Evolutionary conservation across 2,329 filamentous ascomycete genomes (phyloP).

Genomic region (Hymenoscyphus linearis): DNA sequence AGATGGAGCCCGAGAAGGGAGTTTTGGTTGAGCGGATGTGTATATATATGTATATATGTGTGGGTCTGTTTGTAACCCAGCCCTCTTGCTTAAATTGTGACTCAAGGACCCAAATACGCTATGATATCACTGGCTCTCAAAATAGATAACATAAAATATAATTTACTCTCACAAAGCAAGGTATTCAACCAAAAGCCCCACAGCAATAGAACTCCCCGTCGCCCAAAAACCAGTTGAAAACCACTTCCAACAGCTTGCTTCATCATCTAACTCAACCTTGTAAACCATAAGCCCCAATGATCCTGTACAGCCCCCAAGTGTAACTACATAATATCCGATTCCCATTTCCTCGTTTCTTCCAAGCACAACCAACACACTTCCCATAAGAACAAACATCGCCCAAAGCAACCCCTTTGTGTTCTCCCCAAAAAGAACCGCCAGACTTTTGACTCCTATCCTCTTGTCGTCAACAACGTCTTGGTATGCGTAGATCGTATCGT

Average conservation of each 20-base stretch:
- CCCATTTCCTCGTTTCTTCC: too few species aligned
- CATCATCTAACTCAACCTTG: background rate
- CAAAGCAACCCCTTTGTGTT: too few species aligned
- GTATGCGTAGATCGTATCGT: slow-evolving; percentile 3
- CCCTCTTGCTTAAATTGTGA: background rate
- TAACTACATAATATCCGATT: too few species aligned
- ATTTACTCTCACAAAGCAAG: background rate
- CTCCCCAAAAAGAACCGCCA: too few species aligned
- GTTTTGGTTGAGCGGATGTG: background rate
- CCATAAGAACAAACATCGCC: too few species aligned
- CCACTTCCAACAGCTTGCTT: background rate
- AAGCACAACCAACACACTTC: too few species aligned
- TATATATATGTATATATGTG: background rate
- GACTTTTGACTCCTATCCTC: too few species aligned
- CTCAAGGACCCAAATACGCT: background rate
- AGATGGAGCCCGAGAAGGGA: background rate
- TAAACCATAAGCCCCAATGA: background rate
- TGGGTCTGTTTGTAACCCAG: background rate
- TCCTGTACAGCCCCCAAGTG: background rate
- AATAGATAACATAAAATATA: background rate
- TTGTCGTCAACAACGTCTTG: background rate
- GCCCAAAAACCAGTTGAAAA: background rate
- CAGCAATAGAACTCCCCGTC: background rate
- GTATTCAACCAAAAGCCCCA: background rate
- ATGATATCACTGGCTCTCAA: background rate